Percentiles rank a stretch among this genome's conserved stretches.
These are phyloP conservation scores for Bryoerythrophyllum caledonicum DNA, from an alignment of 225 moss, liverwort and hornwort species.

Conservation along the genomic window DNA sequence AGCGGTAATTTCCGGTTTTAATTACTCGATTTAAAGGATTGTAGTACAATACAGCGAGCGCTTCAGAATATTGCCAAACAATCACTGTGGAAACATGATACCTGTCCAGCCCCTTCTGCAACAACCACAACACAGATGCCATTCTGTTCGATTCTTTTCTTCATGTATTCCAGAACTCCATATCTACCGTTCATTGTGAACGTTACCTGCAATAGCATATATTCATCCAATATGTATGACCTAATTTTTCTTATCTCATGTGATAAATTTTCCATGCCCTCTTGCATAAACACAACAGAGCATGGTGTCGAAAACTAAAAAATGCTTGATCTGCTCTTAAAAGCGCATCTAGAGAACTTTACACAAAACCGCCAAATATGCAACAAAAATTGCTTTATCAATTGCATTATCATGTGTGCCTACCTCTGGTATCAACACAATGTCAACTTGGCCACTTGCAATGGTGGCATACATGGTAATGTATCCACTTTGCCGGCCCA, in stretches of 20 bases:
- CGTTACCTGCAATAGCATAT: constrained; percentile 46
- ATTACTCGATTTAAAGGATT: not conserved
- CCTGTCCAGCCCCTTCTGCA: constrained; percentile 97
- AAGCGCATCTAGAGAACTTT: too few species aligned
- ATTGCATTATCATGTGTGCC: not conserved
- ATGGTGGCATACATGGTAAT: constrained; percentile 96
- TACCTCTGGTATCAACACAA: constrained; percentile 90
- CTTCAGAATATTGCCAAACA: not conserved
- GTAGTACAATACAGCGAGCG: not conserved
- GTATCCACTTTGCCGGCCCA: constrained; percentile 95
- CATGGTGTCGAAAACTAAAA: too few species aligned
- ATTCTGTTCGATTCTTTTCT: constrained; percentile 73
- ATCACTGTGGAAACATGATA: not conserved
- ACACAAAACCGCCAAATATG: too few species aligned
- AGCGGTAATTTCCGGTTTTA: not conserved
- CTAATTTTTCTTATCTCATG: too few species aligned
- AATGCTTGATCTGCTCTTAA: too few species aligned
- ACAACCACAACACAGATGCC: constrained; percentile 92
- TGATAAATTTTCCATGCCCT: too few species aligned
- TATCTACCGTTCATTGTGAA: constrained; percentile 73
- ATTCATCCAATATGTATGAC: not conserved
- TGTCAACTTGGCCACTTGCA: constrained; percentile 96
- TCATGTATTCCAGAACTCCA: constrained; percentile 82
- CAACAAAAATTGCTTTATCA: too few species aligned
- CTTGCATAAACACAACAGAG: too few species aligned